These are phyloP conservation scores for Eleusine coracana DNA, from an alignment of 176 grass and related monocot genomes.

Conservation along the genomic window DNA sequence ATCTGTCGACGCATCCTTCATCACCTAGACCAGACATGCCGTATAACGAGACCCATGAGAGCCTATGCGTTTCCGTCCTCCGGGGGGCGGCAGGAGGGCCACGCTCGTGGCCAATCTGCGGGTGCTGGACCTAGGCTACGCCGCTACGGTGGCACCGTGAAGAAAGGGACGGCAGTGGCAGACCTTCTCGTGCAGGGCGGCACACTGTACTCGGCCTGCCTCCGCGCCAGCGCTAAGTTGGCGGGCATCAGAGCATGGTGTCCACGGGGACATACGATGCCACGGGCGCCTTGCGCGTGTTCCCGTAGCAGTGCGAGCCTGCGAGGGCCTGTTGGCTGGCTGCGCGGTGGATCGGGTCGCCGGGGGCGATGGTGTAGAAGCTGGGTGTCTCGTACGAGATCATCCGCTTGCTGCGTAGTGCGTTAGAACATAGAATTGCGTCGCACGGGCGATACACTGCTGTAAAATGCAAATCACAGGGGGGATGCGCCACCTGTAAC, in stretches of 20 bases:
- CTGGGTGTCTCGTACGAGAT: slow-evolving; percentile 1
- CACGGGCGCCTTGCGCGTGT: neutral
- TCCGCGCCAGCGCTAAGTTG: neutral
- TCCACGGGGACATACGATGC: neutral
- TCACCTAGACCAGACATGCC: neutral
- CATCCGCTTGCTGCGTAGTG: neutral
- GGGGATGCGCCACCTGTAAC: no score
- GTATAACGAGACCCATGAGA: neutral
- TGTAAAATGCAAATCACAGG: no score
- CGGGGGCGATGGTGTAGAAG: neutral
- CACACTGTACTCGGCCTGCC: neutral
- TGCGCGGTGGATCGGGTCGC: neutral
- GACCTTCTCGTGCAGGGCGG: neutral
- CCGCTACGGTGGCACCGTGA: neutral
- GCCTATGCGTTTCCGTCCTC: slow-evolving; percentile 13
- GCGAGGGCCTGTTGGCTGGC: neutral
- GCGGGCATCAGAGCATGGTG: neutral
- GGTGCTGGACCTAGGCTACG: neutral
- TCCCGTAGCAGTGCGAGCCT: neutral
- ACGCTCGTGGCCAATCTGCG: neutral
- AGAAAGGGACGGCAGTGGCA: no score
- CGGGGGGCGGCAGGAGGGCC: neutral
- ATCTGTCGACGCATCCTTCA: neutral
- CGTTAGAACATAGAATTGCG: no score
- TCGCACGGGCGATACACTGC: no score